Conservation (phyloP, 208 protist species). For the Lotmaria passim region DNA sequence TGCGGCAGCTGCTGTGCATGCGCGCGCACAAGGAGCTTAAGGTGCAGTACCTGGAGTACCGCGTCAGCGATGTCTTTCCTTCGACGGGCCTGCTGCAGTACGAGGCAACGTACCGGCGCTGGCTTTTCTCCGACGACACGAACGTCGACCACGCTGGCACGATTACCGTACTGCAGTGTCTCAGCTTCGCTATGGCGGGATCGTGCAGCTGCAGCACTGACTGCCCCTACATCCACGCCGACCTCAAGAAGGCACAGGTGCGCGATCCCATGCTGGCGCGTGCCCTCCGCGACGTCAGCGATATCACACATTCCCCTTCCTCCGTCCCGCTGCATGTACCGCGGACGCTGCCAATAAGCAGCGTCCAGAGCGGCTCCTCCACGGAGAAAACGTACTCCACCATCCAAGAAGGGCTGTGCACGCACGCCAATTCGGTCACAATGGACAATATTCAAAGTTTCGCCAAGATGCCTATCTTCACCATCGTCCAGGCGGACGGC, state of each 20-base stretch:
- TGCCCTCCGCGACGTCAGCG: conserved; percentile 47
- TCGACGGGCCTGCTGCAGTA: conserved; percentile 50
- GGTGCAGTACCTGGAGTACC: conserved; percentile 70
- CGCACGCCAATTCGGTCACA: conserved; percentile 6
- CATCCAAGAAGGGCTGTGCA: conserved; percentile 11
- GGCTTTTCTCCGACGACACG: conserved; percentile 52
- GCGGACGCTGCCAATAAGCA: conserved; percentile 15
- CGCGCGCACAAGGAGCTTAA: conserved; percentile 51
- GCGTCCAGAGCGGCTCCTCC: conserved; percentile 9
- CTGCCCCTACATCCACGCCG: conserved; percentile 51
- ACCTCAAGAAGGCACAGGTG: conserved; percentile 45
- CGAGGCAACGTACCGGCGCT: conserved; percentile 52
- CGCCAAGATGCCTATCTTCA: conserved; percentile 29
- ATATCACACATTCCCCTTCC: conserved; percentile 19
- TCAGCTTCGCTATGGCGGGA: conserved; percentile 40
- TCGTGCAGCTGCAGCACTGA: conserved; percentile 40
- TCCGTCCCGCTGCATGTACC: conserved; percentile 3
- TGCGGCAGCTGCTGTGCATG: conserved; percentile 50
- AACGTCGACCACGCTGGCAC: conserved; percentile 25
- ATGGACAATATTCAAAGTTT: conserved; percentile 10
- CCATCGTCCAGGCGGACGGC: conserved; percentile 25
- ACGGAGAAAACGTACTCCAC: conserved; percentile 14
- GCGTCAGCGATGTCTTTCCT: conserved; percentile 47
- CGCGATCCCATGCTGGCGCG: conserved; percentile 45
- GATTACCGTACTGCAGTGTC: conserved; percentile 44